phyloP scores from a whole-genome alignment of 139 green algal genomes.

The Nannochloris sp. region DNA sequence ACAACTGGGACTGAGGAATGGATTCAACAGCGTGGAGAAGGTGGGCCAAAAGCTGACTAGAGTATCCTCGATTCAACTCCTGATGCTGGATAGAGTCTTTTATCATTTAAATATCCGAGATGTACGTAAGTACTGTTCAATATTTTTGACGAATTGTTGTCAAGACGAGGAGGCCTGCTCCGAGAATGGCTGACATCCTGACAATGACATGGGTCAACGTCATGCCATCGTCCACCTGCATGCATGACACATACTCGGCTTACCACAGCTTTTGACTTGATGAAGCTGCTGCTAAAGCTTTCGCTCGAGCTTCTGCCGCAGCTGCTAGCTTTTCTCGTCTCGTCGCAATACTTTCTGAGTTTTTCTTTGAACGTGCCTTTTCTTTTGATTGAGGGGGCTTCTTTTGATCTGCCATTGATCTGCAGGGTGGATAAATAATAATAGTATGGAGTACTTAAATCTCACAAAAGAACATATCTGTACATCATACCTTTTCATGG shows the following conservation, averaged over 20 bases:
- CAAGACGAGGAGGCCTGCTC: constrained; percentile 3
- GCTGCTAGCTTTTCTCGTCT: constrained; percentile 54
- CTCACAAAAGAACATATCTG: too few relatives aligned
- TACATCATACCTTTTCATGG: constrained; percentile 27
- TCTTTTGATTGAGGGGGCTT: not conserved
- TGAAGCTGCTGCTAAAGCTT: constrained; percentile 40
- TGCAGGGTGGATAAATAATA: too few relatives aligned
- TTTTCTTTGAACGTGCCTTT: constrained; percentile 13
- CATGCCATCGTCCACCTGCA: constrained; percentile 2
- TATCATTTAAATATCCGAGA: too few relatives aligned
- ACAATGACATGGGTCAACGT: not conserved
- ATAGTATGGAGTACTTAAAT: too few relatives aligned
- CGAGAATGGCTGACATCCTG: constrained; percentile 13
- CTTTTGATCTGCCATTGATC: not conserved
- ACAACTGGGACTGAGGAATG: constrained; percentile 31
- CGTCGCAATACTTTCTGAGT: constrained; percentile 32
- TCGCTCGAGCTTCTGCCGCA: constrained; percentile 65
- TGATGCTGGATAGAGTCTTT: too few relatives aligned
- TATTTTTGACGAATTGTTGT: not conserved
- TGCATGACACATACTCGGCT: not conserved
- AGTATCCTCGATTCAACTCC: too few relatives aligned
- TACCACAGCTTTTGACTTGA: constrained; percentile 36
- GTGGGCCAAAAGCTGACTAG: not conserved
- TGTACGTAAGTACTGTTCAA: too few relatives aligned
- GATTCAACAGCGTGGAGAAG: constrained; percentile 28